phyloP scores from a whole-genome alignment of 345 rosid species.

The Citrus reticulata region DNA sequence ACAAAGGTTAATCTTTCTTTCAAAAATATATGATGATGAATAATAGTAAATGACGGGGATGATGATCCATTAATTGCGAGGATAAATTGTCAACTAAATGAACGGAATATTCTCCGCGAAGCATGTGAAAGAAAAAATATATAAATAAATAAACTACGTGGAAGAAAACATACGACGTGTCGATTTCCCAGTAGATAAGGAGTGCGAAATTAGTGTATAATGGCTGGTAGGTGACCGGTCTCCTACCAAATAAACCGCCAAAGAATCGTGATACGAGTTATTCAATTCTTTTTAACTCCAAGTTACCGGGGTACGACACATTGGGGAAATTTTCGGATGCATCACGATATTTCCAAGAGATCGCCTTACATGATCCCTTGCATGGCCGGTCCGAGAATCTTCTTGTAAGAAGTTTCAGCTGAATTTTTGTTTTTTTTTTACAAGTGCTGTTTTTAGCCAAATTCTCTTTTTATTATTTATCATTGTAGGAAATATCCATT shows the following conservation, averaged over 20 bases:
- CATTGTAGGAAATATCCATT: too few relatives aligned
- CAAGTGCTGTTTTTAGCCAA: neutral
- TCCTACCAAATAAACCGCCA: conserved; percentile 13
- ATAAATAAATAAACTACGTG: neutral
- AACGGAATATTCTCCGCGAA: neutral
- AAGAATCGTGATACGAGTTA: neutral
- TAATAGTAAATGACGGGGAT: too few relatives aligned
- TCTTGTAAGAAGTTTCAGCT: neutral
- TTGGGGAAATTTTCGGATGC: neutral
- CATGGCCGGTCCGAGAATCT: neutral
- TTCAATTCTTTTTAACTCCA: neutral
- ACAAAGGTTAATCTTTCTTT: too few relatives aligned
- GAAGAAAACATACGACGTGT: conserved; percentile 10
- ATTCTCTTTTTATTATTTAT: too few relatives aligned
- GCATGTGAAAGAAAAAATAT: too few relatives aligned
- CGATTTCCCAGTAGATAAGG: neutral
- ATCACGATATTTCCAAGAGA: neutral
- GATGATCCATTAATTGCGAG: too few relatives aligned
- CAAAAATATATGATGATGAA: too few relatives aligned
- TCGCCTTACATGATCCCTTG: neutral
- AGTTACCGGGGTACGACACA: conserved; percentile 14
- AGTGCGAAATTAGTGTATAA: neutral
- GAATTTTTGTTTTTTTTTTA: neutral
- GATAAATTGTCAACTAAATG: neutral
- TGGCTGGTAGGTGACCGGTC: conserved; percentile 5